These are phyloP conservation scores for Phlebiopsis flavidoalba DNA, from an alignment of 768 basidiomycete species.

Conservation along the genomic window DNA sequence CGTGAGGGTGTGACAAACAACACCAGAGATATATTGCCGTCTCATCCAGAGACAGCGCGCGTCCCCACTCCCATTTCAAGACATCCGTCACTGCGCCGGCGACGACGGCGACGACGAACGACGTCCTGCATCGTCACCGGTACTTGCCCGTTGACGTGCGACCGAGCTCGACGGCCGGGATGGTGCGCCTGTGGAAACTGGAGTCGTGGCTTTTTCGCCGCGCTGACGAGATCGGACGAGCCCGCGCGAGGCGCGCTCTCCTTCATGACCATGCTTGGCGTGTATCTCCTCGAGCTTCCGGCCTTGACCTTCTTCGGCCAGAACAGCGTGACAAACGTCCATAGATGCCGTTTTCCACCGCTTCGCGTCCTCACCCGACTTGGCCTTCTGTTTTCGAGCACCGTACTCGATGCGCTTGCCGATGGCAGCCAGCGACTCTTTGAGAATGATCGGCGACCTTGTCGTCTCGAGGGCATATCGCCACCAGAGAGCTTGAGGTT, in stretches of 20 bases:
- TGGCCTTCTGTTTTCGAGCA: constrained; percentile 59
- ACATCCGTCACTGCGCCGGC: too few species aligned
- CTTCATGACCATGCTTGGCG: constrained; percentile 92
- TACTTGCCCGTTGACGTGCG: constrained; percentile 7
- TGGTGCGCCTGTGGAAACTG: constrained; percentile 13
- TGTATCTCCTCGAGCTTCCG: constrained; percentile 89
- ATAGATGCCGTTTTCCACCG: constrained; percentile 93
- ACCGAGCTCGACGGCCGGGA: constrained; percentile 1
- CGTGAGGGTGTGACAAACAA: neutral
- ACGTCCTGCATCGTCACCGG: neutral
- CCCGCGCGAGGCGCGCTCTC: constrained; percentile 27
- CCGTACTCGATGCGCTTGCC: constrained; percentile 89
- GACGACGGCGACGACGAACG: neutral
- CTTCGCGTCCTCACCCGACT: constrained; percentile 76
- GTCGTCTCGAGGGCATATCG: constrained; percentile 89
- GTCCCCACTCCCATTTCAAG: neutral
- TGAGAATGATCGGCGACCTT: constrained; percentile 94
- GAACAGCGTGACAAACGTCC: constrained; percentile 97
- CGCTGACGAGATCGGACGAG: constrained; percentile 19
- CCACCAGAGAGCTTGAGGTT: constrained; percentile 92
- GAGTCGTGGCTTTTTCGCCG: constrained; percentile 25
- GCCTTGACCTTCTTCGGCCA: constrained; percentile 98
- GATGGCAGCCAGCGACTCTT: constrained; percentile 92
- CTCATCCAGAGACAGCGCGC: neutral
- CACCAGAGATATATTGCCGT: neutral